These are phyloP conservation scores for Acacia pycnantha DNA, from an alignment of 331 rosid genomes.

Conservation along the genomic window DNA sequence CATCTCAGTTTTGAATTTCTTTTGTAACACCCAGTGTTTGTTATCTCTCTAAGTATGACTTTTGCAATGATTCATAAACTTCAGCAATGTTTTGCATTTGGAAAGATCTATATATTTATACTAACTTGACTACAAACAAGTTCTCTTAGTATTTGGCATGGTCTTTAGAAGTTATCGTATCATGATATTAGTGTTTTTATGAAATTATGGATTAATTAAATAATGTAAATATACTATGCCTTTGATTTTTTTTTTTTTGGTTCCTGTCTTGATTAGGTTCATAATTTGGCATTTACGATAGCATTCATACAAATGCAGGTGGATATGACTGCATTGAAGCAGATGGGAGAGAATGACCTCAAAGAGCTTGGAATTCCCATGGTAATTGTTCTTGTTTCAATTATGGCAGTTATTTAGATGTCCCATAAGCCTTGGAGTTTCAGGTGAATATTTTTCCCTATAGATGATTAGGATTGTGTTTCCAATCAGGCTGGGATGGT, in stretches of 20 bases:
- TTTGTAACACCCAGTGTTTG: background rate
- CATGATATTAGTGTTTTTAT: background rate
- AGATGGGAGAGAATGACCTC: conserved; percentile 95
- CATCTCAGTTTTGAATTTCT: background rate
- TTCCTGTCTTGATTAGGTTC: conserved; percentile 1
- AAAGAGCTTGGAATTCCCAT: conserved; percentile 97
- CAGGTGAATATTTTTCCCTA: background rate
- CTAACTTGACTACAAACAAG: background rate
- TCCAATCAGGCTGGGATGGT: background rate
- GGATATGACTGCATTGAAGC: conserved; percentile 91
- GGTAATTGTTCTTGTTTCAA: conserved; percentile 47
- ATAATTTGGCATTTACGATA: conserved; percentile 20
- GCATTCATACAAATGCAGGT: conserved; percentile 49
- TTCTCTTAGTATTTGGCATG: background rate
- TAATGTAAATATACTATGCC: background rate
- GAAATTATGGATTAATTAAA: background rate
- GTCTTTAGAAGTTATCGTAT: conserved; percentile 2
- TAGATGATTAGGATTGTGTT: background rate
- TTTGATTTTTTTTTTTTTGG: background rate
- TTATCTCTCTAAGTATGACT: background rate
- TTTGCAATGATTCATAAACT: background rate
- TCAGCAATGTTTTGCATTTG: background rate
- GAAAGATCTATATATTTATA: background rate
- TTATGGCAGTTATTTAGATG: conserved; percentile 22
- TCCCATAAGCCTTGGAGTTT: conserved; percentile 10